A percentile compares a stretch with the other conserved stretches of the same genome.
These are phyloP conservation scores for Aureobasidium sp. DNA, from an alignment of 2,329 filamentous ascomycete genomes.

Conservation along the genomic window DNA sequence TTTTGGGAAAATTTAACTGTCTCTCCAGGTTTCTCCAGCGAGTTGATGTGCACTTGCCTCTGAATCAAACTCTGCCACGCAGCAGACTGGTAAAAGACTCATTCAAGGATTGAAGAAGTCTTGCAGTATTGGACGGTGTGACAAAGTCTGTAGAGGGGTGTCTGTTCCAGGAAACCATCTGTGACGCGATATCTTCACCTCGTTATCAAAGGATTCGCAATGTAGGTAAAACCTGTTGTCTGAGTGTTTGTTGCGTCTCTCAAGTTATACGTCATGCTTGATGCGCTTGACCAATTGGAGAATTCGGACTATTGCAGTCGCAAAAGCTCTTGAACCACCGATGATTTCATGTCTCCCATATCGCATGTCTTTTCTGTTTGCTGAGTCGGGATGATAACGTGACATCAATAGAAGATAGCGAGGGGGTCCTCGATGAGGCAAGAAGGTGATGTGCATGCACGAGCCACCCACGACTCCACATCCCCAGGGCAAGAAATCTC, in stretches of 20 bases:
- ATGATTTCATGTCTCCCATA: too few species aligned
- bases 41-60: not conserved
- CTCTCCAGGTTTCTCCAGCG: too few species aligned
- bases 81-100: not conserved
- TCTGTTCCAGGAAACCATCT: not conserved
- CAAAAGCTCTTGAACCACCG: too few species aligned
- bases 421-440: not conserved
- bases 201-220: not conserved
- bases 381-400: too few species aligned
- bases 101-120: not conserved
- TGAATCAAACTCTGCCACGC: not conserved
- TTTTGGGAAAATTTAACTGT: not conserved
- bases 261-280: too few species aligned
- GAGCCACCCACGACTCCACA: conserved; percentile 5
- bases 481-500: not conserved
- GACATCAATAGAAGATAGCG: too few species aligned
- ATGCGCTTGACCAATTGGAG: too few species aligned
- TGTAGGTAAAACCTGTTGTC: not conserved
- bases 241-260: too few species aligned
- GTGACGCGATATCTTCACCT: not conserved
- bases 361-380: too few species aligned
- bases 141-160: not conserved
- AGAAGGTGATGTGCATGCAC: not conserved
- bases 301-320: too few species aligned
- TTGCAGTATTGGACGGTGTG: not conserved